A percentile compares a stretch with the other conserved stretches of the same genome.
These are phyloP conservation scores for Clathrus columnatus DNA, from an alignment of 768 basidiomycete genomes.

Conservation along the genomic window DNA sequence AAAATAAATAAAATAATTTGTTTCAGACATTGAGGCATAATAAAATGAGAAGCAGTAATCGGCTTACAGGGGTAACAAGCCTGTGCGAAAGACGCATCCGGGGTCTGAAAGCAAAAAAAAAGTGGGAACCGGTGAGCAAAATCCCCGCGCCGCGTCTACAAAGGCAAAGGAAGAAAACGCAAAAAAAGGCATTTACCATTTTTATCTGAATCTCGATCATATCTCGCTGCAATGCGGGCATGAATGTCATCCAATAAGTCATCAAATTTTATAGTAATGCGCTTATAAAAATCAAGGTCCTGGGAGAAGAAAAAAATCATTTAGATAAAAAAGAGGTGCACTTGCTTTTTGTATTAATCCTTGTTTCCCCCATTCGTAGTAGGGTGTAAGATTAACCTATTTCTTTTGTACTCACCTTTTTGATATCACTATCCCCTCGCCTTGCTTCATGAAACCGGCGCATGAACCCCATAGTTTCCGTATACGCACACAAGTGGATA, in stretches of 20 bases:
- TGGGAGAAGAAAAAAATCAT: neutral
- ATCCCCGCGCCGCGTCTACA: neutral
- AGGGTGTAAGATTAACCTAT: neutral
- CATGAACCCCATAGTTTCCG: conserved; percentile 58
- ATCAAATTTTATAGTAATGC: conserved; percentile 58
- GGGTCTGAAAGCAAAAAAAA: conserved; percentile 33
- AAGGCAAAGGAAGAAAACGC: neutral
- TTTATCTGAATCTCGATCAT: neutral
- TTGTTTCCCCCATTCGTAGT: conserved; percentile 34
- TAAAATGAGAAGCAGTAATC: neutral
- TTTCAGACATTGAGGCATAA: conserved; percentile 8
- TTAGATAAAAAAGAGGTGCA: conserved; percentile 17
- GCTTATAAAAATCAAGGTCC: conserved; percentile 18
- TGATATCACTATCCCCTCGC: neutral
- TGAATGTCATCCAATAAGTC: conserved; percentile 25
- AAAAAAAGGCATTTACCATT: neutral
- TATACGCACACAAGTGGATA: conserved; percentile 66
- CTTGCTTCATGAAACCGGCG: conserved; percentile 69
- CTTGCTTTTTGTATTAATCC: conserved; percentile 64
- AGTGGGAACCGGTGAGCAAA: neutral
- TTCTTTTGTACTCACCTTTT: neutral
- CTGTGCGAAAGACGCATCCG: conserved; percentile 51
- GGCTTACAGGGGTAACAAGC: conserved; percentile 63
- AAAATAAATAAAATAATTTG: no score
- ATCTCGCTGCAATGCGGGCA: neutral